These are phyloP conservation scores for Aegilops umbellulata DNA, from an alignment of 176 grass and related monocot genomes.

Conservation along the genomic window DNA sequence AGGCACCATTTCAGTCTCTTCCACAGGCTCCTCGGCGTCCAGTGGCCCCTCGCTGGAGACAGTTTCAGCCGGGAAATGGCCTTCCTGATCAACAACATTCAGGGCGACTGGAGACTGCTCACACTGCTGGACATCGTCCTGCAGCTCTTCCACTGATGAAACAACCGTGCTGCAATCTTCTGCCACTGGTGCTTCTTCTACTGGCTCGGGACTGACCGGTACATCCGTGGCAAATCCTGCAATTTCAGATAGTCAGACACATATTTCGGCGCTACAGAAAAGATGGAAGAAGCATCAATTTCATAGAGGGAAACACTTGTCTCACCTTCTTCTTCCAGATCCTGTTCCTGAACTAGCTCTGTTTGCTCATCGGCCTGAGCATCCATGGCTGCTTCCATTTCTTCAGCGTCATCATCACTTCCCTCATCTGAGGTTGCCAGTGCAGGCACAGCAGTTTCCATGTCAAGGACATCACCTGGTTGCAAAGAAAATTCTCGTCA, in stretches of 20 bases:
- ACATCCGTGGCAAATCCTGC: background rate
- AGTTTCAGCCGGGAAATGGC: background rate
- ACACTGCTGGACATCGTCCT: background rate
- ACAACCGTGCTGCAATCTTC: background rate
- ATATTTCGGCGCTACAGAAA: background rate
- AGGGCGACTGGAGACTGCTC: conserved; percentile 7
- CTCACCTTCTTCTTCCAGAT: conserved; percentile 22
- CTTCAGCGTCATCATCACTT: background rate
- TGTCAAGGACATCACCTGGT: background rate
- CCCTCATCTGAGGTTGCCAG: background rate
- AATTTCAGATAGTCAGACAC: background rate
- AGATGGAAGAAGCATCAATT: background rate
- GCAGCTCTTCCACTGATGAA: background rate
- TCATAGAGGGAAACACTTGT: background rate
- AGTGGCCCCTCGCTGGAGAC: background rate
- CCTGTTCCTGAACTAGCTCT: background rate
- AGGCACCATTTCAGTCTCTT: background rate
- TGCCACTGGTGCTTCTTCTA: background rate
- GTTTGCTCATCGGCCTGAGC: background rate
- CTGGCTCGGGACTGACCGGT: background rate
- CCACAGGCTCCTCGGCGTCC: too few species aligned
- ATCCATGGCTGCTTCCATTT: background rate
- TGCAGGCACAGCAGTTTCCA: background rate
- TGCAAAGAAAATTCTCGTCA: background rate
- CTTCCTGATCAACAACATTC: background rate